These are phyloP conservation scores for Wallacemonas sp. DNA, from an alignment of 208 protist species.

Conservation along the genomic window DNA sequence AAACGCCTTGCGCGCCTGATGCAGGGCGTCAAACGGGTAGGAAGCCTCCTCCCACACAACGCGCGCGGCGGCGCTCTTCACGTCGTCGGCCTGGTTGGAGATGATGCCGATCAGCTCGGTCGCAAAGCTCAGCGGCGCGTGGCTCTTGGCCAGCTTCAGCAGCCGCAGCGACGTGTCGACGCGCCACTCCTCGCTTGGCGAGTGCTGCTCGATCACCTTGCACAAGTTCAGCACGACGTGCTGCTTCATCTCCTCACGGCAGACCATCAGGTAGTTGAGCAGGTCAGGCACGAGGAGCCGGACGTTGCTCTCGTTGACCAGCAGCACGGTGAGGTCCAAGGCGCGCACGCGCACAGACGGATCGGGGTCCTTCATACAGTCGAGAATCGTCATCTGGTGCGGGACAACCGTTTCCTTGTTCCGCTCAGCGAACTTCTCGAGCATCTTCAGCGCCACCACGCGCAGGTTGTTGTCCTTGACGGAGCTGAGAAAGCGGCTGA, in stretches of 20 bases:
- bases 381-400: slow-evolving; percentile 94
- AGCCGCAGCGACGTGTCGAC: slow-evolving; percentile 96
- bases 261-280: slow-evolving; percentile 93
- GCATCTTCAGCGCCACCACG: slow-evolving; percentile 97
- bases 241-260: slow-evolving; percentile 92
- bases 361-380: slow-evolving; percentile 97
- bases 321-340: slow-evolving; percentile 96
- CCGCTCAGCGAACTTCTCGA: slow-evolving; percentile 87
- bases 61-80: slow-evolving; percentile 89
- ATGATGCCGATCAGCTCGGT: slow-evolving; percentile 91
- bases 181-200: slow-evolving; percentile 96
- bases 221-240: slow-evolving; percentile 95
- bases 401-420: slow-evolving; percentile 92
- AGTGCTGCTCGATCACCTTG: slow-evolving; percentile 90
- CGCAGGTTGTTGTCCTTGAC: slow-evolving; percentile 99
- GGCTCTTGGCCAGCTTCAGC: slow-evolving; percentile 78
- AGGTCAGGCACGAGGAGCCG: slow-evolving; percentile 95
- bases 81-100: slow-evolving; percentile 73
- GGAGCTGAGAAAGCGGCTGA: slow-evolving; percentile 96
- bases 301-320: slow-evolving; percentile 95
- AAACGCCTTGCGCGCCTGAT: slow-evolving; percentile 87
- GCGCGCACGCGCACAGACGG: slow-evolving; percentile 97
- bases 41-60: slow-evolving; percentile 90
- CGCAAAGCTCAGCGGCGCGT: slow-evolving; percentile 70
- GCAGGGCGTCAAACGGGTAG: slow-evolving; percentile 71